Evolutionary conservation across 2,329 filamentous ascomycete genomes (phyloP), one percentile per base, ranked within the genome.

Genomic region (Aspergillus costaricaensis): DNA sequence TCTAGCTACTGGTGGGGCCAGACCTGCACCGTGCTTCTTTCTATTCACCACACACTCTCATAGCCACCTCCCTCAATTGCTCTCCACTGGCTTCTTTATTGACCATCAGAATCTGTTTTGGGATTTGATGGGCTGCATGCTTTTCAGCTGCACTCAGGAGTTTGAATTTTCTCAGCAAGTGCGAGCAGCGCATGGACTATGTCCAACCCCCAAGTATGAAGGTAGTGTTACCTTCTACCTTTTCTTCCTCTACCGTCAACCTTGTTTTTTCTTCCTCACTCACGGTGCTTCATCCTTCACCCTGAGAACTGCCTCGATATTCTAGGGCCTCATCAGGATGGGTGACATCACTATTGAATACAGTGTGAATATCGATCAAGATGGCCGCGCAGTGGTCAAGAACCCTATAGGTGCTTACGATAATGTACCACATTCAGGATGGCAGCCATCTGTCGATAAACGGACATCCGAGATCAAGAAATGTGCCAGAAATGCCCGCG

Each of bases 401-500:
- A 19, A 12, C 4, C 12, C 8, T 6, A 60, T 38, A 27, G 36
- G 53, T 5, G 50, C 49, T 15, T 47, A 47, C 14, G 50, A 12
- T 12, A 36, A 32, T n/a, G 58, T 39, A 1, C 6, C 8, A 15
- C 17, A 50, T 8, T 58, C 51, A 3, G 59, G 59, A 23, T 30
- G 38, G 32, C 48, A 62, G n/a, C n/a, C 55, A 2, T 59, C 57
- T n/a, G 21, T 60, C 3, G 38, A 41, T 6, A 25, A 49, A 7
- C 60, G 62, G 62, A 27, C 47, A 23, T 32, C 44, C 10, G 30
- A 62, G 17, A n/a, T 61, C 5, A 19, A 52, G 14, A 43, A 49
- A 17, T 58, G 52, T n/a, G 30, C 17, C 10, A 43, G 19, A 7
- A 36, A 21, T 6, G 10, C 39, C 9, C 32, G 52, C 5, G 58